Percentiles rank a stretch among this genome's conserved stretches.
Evolutionary conservation across 345 rosid genomes (phyloP).

Genomic region (Kandelia obovata): DNA sequence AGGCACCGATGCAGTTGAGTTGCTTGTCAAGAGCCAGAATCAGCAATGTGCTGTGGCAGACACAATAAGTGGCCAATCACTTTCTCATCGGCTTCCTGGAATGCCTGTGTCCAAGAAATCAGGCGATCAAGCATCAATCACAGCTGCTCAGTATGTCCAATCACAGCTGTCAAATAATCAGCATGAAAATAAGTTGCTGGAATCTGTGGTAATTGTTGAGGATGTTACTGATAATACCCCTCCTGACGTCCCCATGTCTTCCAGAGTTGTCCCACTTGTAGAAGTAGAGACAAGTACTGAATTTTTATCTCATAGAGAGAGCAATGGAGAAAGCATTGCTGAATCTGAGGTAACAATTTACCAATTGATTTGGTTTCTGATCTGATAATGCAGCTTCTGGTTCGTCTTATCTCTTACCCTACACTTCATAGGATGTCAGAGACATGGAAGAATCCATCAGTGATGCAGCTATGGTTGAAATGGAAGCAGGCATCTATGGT

Average conservation of each 20-base stretch:
- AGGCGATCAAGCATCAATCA: constrained; percentile 27
- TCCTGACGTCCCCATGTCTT: constrained; percentile 33
- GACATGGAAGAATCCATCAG: constrained; percentile 42
- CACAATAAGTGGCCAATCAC: constrained; percentile 18
- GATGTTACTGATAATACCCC: constrained; percentile 59
- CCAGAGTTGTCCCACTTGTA: constrained; percentile 39
- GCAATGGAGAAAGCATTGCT: constrained; percentile 27
- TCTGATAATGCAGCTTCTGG: constrained; percentile 5
- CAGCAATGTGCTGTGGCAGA: constrained; percentile 8
- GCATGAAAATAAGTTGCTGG: constrained; percentile 19
- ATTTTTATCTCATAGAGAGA: constrained; percentile 30
- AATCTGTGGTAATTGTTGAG: constrained; percentile 43
- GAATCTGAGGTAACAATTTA: constrained; percentile 45
- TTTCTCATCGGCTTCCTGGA: constrained; percentile 21
- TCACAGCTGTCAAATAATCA: constrained; percentile 28
- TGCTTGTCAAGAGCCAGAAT: constrained; percentile 26
- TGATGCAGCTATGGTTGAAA: constrained; percentile 64
- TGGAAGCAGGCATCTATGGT: constrained; percentile 69
- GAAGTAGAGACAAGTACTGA: constrained; percentile 37
- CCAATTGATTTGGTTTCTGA: constrained; percentile 3
- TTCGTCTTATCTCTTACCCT: constrained; percentile 11
- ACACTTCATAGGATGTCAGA: constrained; percentile 39
- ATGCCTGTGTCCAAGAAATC: constrained; percentile 16
- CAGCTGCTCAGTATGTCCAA: constrained; percentile 27
- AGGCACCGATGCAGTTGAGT: constrained; percentile 21